Base-by-base conservation (phyloP, 305 asterid species). In the Vinca major region DNA sequence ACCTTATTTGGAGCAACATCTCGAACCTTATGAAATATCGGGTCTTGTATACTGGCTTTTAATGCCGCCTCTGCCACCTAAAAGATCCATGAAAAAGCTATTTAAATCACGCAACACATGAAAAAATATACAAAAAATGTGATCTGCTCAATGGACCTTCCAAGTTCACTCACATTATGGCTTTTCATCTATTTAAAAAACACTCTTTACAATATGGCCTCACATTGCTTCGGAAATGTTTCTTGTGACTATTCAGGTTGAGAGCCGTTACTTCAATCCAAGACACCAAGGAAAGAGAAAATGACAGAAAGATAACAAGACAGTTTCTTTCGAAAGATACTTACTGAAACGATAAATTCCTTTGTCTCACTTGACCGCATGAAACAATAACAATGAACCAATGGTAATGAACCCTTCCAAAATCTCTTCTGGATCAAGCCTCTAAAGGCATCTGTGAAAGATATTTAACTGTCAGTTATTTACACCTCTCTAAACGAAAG, bases 1-100 rank as follows among this genome's bases (percentile, higher is more conserved):
- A 90, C 97, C 97, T 92, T 92, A 83, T 88, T 86, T 50, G 98
- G 98, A 40, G 98, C 93, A 47, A 92, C 98, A 72, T 86, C 95
- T 79, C 98, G 80, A 63, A 92, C 95, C 80, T 85, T 63, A 70
- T 86, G 79, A 85, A 92, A 86, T 67, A 58, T 52, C 21, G 96
- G 90, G 68, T 86, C 82, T 19, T 36, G 76, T 68, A 92, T 80
- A 8, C 75, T 71, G 71, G 90, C 88, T 57, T 88, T 87, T 67
- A 92, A 26, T 50, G 90, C 88, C 57, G 88, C 61, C 85, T 92
- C 97, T 41, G 96, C 96, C 73, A 63, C 85, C 98, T 92, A 76
- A 10, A 26, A 80, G 61, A 62, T 45, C 65, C 56, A 39, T 0
- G 12, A 66, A 62, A 26, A 26, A 26, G 33, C 33, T 26, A 26